phyloP scores from a whole-genome alignment of 352 stramenopile species.

The Phytopythium oedochilum region DNA sequence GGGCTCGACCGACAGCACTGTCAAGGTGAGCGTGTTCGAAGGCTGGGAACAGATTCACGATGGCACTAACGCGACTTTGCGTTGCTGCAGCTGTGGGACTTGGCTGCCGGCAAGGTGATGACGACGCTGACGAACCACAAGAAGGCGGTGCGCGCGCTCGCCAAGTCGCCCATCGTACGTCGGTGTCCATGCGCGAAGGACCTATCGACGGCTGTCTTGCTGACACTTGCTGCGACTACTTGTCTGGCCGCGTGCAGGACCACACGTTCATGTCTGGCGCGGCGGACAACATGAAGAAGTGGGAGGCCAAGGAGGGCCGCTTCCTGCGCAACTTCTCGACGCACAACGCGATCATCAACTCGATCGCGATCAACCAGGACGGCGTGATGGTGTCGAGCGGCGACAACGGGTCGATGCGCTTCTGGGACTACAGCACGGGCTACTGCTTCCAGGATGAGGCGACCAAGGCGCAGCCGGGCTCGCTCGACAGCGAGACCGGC shows the following conservation, averaged over 20 bases:
- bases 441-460: conserved; percentile 96
- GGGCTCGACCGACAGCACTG: conserved; percentile 91
- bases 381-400: conserved; percentile 94
- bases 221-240: background rate
- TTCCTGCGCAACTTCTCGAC: conserved; percentile 97
- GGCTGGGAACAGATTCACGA: background rate
- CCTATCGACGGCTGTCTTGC: background rate
- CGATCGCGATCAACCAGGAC: conserved; percentile 97
- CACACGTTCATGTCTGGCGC: conserved; percentile 97
- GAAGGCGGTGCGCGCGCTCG: conserved; percentile 94
- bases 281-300: conserved; percentile 99
- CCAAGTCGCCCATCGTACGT: conserved; percentile 79
- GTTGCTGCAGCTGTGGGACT: conserved; percentile 92
- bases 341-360: conserved; percentile 98
- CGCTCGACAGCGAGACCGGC: conserved; percentile 96
- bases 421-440: conserved; percentile 98
- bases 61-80: background rate
- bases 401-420: conserved; percentile 97
- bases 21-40: conserved; percentile 64
- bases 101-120: conserved; percentile 97
- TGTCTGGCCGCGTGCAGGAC: conserved; percentile 53
- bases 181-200: background rate
- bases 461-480: conserved; percentile 95
- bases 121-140: conserved; percentile 99
- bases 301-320: conserved; percentile 92